Evolutionary conservation across 1,139 yeast genomes (phyloP).

Genomic region (Yamadazyma taylorii): DNA sequence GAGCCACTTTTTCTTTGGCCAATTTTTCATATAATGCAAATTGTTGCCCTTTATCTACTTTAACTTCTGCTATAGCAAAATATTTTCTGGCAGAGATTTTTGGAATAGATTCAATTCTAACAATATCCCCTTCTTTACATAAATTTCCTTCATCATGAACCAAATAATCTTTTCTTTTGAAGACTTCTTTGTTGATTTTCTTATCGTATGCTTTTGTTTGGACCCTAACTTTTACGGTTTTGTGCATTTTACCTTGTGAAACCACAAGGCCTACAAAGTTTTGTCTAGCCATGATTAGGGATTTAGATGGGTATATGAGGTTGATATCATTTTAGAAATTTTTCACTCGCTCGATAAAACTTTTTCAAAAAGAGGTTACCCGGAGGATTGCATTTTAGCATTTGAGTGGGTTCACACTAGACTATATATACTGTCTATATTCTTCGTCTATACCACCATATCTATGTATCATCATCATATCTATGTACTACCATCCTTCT

Average conservation of each 20-base stretch:
- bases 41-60: conserved; percentile 86
- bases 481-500: too few relatives aligned
- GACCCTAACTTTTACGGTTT: conserved; percentile 92
- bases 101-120: conserved; percentile 87
- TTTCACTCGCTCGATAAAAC: conserved; percentile 2
- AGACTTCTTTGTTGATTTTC: conserved; percentile 71
- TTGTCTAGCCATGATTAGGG: conserved; percentile 70
- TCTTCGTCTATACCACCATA: too few relatives aligned
- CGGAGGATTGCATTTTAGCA: too few relatives aligned
- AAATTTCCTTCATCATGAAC: conserved; percentile 93
- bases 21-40: conserved; percentile 76
- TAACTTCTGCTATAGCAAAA: conserved; percentile 93
- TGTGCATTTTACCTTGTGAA: conserved; percentile 94
- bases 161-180: conserved; percentile 78
- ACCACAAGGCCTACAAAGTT: conserved; percentile 90
- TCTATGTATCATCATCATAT: too few relatives aligned
- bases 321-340: too few relatives aligned
- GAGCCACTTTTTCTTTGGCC: conserved; percentile 64
- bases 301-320: background rate
- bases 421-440: too few relatives aligned
- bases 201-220: conserved; percentile 69
- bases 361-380: background rate
- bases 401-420: too few relatives aligned
- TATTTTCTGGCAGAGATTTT: conserved; percentile 80
- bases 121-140: conserved; percentile 94